A percentile compares a stretch with the other conserved stretches of the same genome.
phyloP scores from a whole-genome alignment of 805 yeast genomes.

The Yamadazyma paraphyllophila region DNA sequence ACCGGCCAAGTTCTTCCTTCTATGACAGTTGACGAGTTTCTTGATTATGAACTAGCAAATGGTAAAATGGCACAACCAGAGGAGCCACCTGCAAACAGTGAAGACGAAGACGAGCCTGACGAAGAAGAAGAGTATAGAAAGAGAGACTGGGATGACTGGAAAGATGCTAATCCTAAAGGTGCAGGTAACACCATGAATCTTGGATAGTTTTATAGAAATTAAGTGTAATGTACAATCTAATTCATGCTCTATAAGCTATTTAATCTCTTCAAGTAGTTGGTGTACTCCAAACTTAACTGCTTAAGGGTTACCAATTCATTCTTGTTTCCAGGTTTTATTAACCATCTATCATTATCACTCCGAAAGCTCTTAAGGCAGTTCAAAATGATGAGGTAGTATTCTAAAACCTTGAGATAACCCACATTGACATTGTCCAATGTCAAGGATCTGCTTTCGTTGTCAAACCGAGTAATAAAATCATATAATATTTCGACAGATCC shows the following conservation, averaged over 20 bases:
- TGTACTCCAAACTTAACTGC: conserved; percentile 32
- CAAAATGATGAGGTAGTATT: conserved; percentile 40
- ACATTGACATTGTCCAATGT: conserved; percentile 25
- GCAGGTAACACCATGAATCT: conserved; percentile 74
- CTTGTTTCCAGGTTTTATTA: conserved; percentile 19
- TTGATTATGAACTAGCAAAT: conserved; percentile 79
- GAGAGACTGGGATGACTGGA: conserved; percentile 92
- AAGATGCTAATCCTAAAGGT: conserved; percentile 81
- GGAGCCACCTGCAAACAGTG: conserved; percentile 38
- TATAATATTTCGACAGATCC: conserved; percentile 41
- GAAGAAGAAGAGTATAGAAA: conserved; percentile 74
- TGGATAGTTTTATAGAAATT: conserved; percentile 24
- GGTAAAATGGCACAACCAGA: conserved; percentile 68
- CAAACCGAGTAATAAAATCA: conserved; percentile 35
- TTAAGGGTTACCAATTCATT: conserved; percentile 23
- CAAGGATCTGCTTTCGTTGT: conserved; percentile 17
- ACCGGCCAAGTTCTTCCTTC: conserved; percentile 93
- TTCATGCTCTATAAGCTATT: conserved; percentile 6
- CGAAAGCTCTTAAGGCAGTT: conserved; percentile 36
- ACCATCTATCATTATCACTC: conserved; percentile 37
- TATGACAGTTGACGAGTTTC: conserved; percentile 88
- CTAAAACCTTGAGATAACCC: conserved; percentile 38
- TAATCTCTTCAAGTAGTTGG: conserved; percentile 2
- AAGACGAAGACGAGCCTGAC: conserved; percentile 36
- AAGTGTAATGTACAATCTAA: neutral